These are phyloP conservation scores for Beta macrorhiza DNA, from an alignment of 179 eudicot genomes.

Conservation along the genomic window DNA sequence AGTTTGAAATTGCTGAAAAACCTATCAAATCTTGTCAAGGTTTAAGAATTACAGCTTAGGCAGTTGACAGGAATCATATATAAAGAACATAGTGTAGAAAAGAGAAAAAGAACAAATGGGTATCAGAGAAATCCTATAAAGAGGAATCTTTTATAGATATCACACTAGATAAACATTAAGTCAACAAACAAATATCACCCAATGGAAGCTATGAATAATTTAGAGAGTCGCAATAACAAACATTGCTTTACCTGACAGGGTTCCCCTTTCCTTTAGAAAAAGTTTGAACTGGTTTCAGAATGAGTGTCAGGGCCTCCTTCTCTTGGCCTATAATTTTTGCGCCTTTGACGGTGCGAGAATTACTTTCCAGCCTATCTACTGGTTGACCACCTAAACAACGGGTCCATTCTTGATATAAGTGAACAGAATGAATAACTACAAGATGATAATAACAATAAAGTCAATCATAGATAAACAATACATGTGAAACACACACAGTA, in stretches of 20 bases:
- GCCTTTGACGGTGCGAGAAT: constrained; percentile 78
- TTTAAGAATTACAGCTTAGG: not conserved
- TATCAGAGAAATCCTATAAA: not conserved
- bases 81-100: not conserved
- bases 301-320: constrained; percentile 63
- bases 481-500: not conserved
- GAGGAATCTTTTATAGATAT: not conserved
- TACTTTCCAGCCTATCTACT: constrained; percentile 75
- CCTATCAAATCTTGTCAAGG: not conserved
- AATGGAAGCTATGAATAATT: not conserved
- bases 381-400: constrained; percentile 64
- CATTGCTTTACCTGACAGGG: constrained; percentile 54
- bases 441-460: not conserved
- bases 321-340: constrained; percentile 86
- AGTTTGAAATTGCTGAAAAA: not conserved
- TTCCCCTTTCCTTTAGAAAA: constrained; percentile 43
- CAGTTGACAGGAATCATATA: not conserved
- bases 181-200: constrained; percentile 5
- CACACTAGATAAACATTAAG: not conserved
- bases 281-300: constrained; percentile 64
- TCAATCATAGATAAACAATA: not conserved
- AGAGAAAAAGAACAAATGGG: not conserved
- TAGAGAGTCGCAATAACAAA: not conserved
- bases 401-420: constrained; percentile 9
- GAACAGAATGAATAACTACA: not conserved